Evolutionary conservation across 2,329 filamentous ascomycete genomes (phyloP), one percentile per base, ranked within the genome.

Genomic region (Neofusicoccum cordaticola): DNA sequence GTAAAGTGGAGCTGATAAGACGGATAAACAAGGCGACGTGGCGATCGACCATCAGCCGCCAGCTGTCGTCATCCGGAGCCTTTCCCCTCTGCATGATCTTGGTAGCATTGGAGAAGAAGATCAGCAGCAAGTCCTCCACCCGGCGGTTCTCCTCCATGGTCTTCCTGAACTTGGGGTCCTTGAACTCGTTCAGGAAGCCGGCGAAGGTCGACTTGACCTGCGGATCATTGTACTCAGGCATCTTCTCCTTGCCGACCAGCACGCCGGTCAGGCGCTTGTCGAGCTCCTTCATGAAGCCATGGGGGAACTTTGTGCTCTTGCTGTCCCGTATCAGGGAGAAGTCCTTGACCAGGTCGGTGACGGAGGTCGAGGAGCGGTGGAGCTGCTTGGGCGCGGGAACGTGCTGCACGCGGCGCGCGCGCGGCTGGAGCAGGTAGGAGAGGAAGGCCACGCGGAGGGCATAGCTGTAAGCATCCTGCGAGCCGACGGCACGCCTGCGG

Each of bases 11-110:
- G 70, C 88, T 89, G 71, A 97, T 87, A 57, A 99, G 84, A 56
- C 95, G 88, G 68, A 99, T 90, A 75, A 99, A 99, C 66, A 99
- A 85, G 57, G 95, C 95, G 64, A 98, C 89, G 77, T 99, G 95
- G 63, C 94, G 88, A 77, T 99, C 95, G 17, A 96, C 93, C 79
- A 98, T 87, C 65, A 90, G 82, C 79, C 95, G 97, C 91, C 92
- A 97, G 62, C 87, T 86, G 75, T 96, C 92, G 76, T 98, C 94
- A 52, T 90, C 90, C 0, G 88, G 84, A 0, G 86, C 78, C 77
- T 91, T 91, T 62, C 90, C 86, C 75, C 92, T 91, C 77, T 90
- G 88, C 72, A 97, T 85, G 67, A 96, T 93, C 76, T 96, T 96
- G 51, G 92, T 96, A 6, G 95, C 93, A 68, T 92, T 90, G 1